Evolutionary conservation across 192 early-diverging fungal species (phyloP), one percentile per base, ranked within the genome.

Genomic region (Dimargaris cristalligena): DNA sequence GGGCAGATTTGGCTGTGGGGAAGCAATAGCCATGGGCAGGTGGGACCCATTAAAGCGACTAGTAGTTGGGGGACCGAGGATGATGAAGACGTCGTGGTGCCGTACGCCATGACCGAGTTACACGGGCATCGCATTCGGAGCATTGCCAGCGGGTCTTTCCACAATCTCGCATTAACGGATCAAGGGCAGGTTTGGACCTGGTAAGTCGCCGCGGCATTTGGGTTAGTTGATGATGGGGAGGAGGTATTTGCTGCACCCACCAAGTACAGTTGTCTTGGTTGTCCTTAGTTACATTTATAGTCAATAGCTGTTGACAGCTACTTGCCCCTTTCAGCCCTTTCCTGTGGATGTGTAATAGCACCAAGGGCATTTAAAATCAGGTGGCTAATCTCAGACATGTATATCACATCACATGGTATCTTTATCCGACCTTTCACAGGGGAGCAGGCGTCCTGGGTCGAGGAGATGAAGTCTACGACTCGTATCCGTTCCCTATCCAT

Each of bases 11-110:
- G n/a, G 8, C 34, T n/a, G 14, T 57, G 55, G 55, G 55, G 55
- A 0, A 57, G 34, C 32, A 57, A 57, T 38, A 38, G 32, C 33
- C 38, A 57, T 34, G 55, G 55, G 0, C 55, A 57, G n/a, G 55
- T 57, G 55, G 55, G 55, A 4, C 55, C 55, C 55, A n/a, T 57
- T 34, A 57, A 57, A 26, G 55, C 55, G 38, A 34, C 55, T 13
- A 38, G 34, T 3, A 57, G 55, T 35, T 57, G 55, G 55, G 55
- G 55, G 34, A 38, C n/a, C 22, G 55, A 57, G 32, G 55, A 34
- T n/a, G 55, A 57, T 34, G 55, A 57, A 34, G 55, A 57, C 28
- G 55, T 57, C 14, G 32, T 35, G 32, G n/a, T 18, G 26, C 55
- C 55, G n/a, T 57, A 57, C 55, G 34, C 14, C 22, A 31, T 57